Conservation (phyloP, 345 rosid genomes). For the Excoecaria cochinchinensis region DNA sequence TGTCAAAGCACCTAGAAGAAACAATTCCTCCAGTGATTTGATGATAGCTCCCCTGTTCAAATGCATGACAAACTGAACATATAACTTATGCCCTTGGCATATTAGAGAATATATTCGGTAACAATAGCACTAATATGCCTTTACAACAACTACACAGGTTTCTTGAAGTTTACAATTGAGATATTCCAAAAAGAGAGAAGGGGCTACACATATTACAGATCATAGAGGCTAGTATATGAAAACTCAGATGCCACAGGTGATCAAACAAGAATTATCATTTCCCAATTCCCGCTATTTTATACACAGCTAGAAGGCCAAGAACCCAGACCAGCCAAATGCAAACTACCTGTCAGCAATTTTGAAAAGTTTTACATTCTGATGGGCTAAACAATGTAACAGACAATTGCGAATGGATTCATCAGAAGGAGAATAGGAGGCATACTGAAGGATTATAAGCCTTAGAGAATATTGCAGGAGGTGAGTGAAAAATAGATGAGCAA, state of each 20-base stretch:
- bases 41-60: conserved; percentile 67
- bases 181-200: too few relatives aligned
- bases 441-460: background rate
- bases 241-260: background rate
- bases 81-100: conserved; percentile 2
- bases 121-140: too few relatives aligned
- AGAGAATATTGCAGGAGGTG: too few relatives aligned
- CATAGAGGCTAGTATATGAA: background rate
- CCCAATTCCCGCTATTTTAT: background rate
- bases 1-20: conserved; percentile 78
- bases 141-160: too few relatives aligned
- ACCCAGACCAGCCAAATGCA: background rate
- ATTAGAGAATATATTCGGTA: too few relatives aligned
- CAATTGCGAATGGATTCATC: background rate
- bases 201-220: background rate
- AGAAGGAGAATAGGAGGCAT: background rate
- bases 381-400: background rate
- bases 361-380: background rate
- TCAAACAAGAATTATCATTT: background rate
- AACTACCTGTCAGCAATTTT: background rate
- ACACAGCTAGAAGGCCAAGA: background rate
- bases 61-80: conserved; percentile 17
- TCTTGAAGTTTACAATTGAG: too few relatives aligned
- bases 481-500: background rate
- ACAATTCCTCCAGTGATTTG: conserved; percentile 79